Evolutionary conservation across 495 filamentous ascomycete genomes (phyloP).

Genomic region (Beverwykella pulmonaria): DNA sequence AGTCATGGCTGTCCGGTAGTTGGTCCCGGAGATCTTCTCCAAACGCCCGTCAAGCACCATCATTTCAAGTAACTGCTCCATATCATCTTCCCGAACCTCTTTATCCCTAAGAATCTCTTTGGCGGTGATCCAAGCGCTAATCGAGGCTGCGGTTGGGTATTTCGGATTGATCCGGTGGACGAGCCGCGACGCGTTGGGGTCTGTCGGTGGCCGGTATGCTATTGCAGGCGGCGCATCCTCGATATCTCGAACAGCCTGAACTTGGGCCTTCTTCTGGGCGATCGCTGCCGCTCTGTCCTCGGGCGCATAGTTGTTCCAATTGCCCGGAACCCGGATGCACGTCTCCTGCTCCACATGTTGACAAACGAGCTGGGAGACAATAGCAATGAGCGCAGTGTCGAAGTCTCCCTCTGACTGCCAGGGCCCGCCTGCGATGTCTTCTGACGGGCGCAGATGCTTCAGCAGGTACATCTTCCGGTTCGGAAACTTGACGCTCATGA

Average conservation of each 20-base stretch:
- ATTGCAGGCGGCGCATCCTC: constrained; percentile 9
- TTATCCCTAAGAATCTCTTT: constrained; percentile 61
- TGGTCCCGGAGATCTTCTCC: constrained; percentile 49
- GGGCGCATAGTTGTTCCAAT: constrained; percentile 21
- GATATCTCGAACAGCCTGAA: constrained; percentile 19
- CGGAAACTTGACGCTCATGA: constrained; percentile 63
- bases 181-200: constrained; percentile 10
- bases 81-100: constrained; percentile 70
- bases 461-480: constrained; percentile 69
- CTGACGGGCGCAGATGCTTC: constrained; percentile 69
- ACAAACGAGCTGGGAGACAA: constrained; percentile 67
- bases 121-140: constrained; percentile 70
- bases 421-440: constrained; percentile 86
- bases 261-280: constrained; percentile 24
- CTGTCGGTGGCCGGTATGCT: constrained; percentile 15
- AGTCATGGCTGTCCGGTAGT: constrained; percentile 18
- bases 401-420: constrained; percentile 90
- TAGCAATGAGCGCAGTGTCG: constrained; percentile 81
- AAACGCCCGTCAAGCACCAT: constrained; percentile 81
- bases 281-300: constrained; percentile 8
- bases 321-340: constrained; percentile 55
- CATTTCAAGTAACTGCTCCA: constrained; percentile 79
- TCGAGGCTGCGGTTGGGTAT: constrained; percentile 75
- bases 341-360: constrained; percentile 69
- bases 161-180: constrained; percentile 67